Evolutionary conservation across 2,329 filamentous ascomycete genomes (phyloP).

Genomic region (Leptographium wingfieldii): DNA sequence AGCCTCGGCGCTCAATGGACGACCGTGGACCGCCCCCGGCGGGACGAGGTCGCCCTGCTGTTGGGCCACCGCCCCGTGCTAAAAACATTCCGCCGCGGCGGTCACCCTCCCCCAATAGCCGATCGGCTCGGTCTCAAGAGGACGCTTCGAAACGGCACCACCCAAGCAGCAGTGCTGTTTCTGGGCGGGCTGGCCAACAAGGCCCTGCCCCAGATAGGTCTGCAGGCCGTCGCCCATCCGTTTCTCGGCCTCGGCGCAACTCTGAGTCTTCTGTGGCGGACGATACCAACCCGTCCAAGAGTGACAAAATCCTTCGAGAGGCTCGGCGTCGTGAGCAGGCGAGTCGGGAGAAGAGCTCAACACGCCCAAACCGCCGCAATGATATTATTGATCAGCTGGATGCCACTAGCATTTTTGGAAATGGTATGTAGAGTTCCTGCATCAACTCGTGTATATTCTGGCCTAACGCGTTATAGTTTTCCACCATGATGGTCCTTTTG

Average conservation of each 20-base stretch:
- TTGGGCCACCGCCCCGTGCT: constrained; percentile 26
- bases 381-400: constrained; percentile 96
- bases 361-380: constrained; percentile 40
- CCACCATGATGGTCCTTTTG: constrained; percentile 94
- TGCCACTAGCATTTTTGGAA: constrained; percentile 90
- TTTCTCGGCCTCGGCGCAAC: constrained; percentile 51
- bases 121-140: constrained; percentile 53
- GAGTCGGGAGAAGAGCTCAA: constrained; percentile 38
- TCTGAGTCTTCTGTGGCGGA: constrained; percentile 61
- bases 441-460: constrained; percentile 4
- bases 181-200: background rate
- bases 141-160: constrained; percentile 43
- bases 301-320: constrained; percentile 40
- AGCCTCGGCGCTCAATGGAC: background rate
- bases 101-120: constrained; percentile 32
- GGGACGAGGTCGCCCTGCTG: constrained; percentile 25
- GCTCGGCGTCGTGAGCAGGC: constrained; percentile 38
- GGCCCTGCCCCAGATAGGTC: background rate
- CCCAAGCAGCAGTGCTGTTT: constrained; percentile 6
- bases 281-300: constrained; percentile 46
- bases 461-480: constrained; percentile 49
- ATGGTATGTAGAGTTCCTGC: constrained; percentile 48
- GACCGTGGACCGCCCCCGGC: background rate
- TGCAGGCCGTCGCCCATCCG: constrained; percentile 19
- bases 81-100: constrained; percentile 39